A percentile compares a stretch with the other conserved stretches of the same genome.
Conservation (phyloP, 2,329 filamentous ascomycete species). For the Aspergillus sp. region DNA sequence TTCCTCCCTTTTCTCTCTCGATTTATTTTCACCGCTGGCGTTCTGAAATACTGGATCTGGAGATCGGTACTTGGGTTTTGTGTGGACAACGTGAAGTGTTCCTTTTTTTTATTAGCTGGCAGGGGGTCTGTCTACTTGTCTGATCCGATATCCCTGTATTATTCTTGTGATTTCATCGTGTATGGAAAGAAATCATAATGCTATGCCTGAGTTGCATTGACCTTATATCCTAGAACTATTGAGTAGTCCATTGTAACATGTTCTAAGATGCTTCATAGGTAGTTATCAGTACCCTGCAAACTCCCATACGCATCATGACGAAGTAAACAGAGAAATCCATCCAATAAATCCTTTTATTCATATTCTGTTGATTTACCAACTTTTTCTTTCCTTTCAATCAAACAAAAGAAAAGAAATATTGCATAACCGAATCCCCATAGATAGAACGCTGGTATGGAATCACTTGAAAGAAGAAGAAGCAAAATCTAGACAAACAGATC, state of each 20-base stretch:
- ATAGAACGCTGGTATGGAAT: not conserved
- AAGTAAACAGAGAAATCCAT: not conserved
- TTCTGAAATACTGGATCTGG: slow-evolving; percentile 39
- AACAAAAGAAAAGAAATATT: not conserved
- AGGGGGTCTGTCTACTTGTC: slow-evolving; percentile 13
- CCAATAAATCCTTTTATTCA: not conserved
- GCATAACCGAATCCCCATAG: not conserved
- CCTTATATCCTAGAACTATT: slow-evolving; percentile 9
- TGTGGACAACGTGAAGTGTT: slow-evolving; percentile 16
- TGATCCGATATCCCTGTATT: slow-evolving; percentile 20
- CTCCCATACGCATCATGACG: not conserved
- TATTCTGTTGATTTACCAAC: not conserved
- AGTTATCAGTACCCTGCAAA: not conserved
- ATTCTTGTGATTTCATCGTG: slow-evolving; percentile 10
- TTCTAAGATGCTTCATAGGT: not conserved
- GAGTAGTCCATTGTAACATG: not conserved
- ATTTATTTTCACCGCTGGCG: slow-evolving; percentile 29
- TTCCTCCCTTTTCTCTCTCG: slow-evolving; percentile 16
- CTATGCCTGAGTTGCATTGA: slow-evolving; percentile 17
- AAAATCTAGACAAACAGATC: slow-evolving; percentile 20
- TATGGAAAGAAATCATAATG: slow-evolving; percentile 24
- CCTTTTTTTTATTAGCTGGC: slow-evolving; percentile 3
- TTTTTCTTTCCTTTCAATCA: not conserved
- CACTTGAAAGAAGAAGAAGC: slow-evolving; percentile 1
- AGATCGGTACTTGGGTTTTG: slow-evolving; percentile 33